A percentile compares a stretch with the other conserved stretches of the same genome.
Evolutionary conservation across 352 stramenopile genomes (phyloP).

Genomic region (Plasmopara muralis): DNA sequence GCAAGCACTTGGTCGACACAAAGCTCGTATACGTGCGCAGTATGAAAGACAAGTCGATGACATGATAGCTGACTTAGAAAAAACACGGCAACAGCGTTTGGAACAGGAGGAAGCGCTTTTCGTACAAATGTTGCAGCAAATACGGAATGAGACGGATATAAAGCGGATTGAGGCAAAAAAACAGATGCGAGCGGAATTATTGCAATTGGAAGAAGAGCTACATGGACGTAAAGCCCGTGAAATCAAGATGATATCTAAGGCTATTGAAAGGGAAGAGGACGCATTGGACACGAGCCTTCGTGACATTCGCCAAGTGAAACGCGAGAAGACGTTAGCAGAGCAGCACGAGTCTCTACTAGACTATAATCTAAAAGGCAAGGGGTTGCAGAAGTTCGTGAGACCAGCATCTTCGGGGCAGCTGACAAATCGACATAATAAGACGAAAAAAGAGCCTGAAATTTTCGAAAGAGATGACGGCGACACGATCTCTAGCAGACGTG

Average conservation of each 20-base stretch:
- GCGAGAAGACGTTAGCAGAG: conserved; percentile 32
- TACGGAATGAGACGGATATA: not conserved
- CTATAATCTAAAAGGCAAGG: not conserved
- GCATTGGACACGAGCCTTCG: conserved; percentile 24
- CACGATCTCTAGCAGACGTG: too few relatives aligned
- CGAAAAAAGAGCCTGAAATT: too few relatives aligned
- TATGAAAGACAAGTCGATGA: conserved; percentile 64
- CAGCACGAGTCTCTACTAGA: conserved; percentile 1
- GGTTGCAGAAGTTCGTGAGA: too few relatives aligned
- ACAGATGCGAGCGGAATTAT: conserved; percentile 42
- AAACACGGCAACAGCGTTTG: too few relatives aligned
- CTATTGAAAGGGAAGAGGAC: conserved; percentile 32
- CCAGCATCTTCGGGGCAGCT: too few relatives aligned
- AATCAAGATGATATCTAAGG: too few relatives aligned
- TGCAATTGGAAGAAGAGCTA: conserved; percentile 41
- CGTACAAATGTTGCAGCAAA: too few relatives aligned
- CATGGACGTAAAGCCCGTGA: conserved; percentile 32
- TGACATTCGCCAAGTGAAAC: conserved; percentile 27
- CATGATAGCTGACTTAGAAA: conserved; percentile 41
- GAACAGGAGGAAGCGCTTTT: too few relatives aligned
- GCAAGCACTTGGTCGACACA: conserved; percentile 50
- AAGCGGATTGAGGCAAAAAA: conserved; percentile 41
- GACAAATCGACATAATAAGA: too few relatives aligned
- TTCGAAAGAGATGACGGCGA: too few relatives aligned
- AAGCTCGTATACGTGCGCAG: conserved; percentile 53